phyloP scores from a whole-genome alignment of 1,284 basidiomycete genomes.

The Ustilago tritici region DNA sequence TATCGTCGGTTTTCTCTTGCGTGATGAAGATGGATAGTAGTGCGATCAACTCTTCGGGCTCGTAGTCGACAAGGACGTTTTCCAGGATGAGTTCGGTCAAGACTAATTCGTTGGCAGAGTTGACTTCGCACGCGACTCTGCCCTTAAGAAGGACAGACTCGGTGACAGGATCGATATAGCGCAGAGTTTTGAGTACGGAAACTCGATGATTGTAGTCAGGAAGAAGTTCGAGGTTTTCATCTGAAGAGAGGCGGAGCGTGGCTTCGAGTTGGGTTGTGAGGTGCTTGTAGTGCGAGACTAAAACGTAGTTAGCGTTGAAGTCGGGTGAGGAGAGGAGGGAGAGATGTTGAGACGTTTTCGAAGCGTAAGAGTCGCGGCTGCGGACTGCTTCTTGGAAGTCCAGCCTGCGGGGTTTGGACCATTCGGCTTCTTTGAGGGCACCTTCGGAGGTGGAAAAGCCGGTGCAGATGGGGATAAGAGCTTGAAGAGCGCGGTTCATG shows the following conservation, averaged over 20 bases:
- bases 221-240: slow-evolving; percentile 95
- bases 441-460: slow-evolving; percentile 2
- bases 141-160: slow-evolving; percentile 92
- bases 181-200: slow-evolving; percentile 86
- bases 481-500: slow-evolving; percentile 71
- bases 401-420: slow-evolving; percentile 83
- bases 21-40: slow-evolving; percentile 96
- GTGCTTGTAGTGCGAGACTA: slow-evolving; percentile 80
- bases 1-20: slow-evolving; percentile 92
- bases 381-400: slow-evolving; percentile 90
- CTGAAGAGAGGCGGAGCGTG: slow-evolving; percentile 69
- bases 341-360: slow-evolving; percentile 46
- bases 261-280: slow-evolving; percentile 79
- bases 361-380: slow-evolving; percentile 74
- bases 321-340: slow-evolving; percentile 67
- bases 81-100: slow-evolving; percentile 97
- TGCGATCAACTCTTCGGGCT: slow-evolving; percentile 96
- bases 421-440: slow-evolving; percentile 73
- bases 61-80: slow-evolving; percentile 88
- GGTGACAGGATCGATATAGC: slow-evolving; percentile 75
- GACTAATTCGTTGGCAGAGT: slow-evolving; percentile 87
- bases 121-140: slow-evolving; percentile 98
- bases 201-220: slow-evolving; percentile 97
- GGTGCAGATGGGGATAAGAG: slow-evolving; percentile 28
- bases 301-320: slow-evolving; percentile 81